Conservation (phyloP, 1,284 basidiomycete genomes). For the Paramarasmius palmivorus region DNA sequence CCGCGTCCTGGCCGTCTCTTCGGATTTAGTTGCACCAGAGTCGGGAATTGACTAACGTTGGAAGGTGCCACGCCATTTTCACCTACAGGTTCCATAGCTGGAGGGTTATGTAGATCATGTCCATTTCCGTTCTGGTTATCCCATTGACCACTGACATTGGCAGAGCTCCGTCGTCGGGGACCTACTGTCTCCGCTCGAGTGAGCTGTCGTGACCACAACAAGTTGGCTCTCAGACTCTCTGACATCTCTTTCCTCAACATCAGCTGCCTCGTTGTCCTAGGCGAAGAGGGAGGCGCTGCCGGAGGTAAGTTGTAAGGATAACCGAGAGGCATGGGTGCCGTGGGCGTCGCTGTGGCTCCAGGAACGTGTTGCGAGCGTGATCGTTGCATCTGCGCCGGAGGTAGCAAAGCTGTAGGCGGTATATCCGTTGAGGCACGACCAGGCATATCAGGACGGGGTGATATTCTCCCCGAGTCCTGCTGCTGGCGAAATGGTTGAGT, state of each 20-base stretch:
- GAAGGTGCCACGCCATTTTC: neutral
- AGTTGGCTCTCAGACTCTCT: slow-evolving; percentile 79
- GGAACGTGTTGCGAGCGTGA: slow-evolving; percentile 16
- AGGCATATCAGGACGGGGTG: slow-evolving; percentile 13
- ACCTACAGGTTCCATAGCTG: neutral
- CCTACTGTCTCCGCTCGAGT: slow-evolving; percentile 51
- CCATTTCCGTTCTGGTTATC: slow-evolving; percentile 14
- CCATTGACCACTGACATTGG: slow-evolving; percentile 16
- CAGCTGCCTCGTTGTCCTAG: slow-evolving; percentile 79
- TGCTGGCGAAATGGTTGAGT: too few relatives aligned
- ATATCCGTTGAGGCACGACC: slow-evolving; percentile 11
- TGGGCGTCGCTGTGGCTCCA: slow-evolving; percentile 10
- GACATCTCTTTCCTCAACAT: slow-evolving; percentile 88
- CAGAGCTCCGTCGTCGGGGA: slow-evolving; percentile 35
- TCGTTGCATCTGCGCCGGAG: slow-evolving; percentile 7
- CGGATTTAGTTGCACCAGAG: slow-evolving; percentile 37
- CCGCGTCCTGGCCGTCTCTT: slow-evolving; percentile 25
- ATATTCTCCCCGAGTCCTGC: slow-evolving; percentile 2
- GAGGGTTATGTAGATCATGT: neutral
- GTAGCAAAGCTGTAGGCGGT: slow-evolving; percentile 1
- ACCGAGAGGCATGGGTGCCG: slow-evolving; percentile 48
- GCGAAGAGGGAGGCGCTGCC: slow-evolving; percentile 73
- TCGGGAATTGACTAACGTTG: slow-evolving; percentile 30
- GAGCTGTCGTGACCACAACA: slow-evolving; percentile 84
- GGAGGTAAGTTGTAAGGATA: slow-evolving; percentile 77